Percentiles rank a stretch among this genome's conserved stretches.
These are phyloP conservation scores for Xenoacremonium recifei DNA, from an alignment of 2,329 filamentous ascomycete genomes.

Conservation along the genomic window DNA sequence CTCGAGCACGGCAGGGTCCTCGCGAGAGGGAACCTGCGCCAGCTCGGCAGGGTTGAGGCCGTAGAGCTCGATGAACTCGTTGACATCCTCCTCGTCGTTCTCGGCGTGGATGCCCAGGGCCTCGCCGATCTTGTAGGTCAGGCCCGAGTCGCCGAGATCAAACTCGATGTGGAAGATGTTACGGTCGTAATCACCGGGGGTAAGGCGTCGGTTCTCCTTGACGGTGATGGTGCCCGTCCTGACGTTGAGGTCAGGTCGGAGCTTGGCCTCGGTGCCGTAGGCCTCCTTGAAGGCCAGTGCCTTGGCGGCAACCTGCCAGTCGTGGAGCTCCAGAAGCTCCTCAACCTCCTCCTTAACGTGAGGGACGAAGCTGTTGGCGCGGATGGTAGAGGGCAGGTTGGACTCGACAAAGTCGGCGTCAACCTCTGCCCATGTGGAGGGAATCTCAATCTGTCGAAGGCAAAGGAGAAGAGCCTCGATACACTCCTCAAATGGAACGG, in stretches of 20 bases:
- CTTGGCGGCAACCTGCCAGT: slow-evolving; percentile 85
- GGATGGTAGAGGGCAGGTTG: slow-evolving; percentile 62
- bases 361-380: slow-evolving; percentile 76
- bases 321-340: slow-evolving; percentile 60
- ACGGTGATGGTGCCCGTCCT: slow-evolving; percentile 88
- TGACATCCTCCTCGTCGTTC: slow-evolving; percentile 77
- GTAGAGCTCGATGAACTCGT: slow-evolving; percentile 87
- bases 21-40: slow-evolving; percentile 87
- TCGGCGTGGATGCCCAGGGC: slow-evolving; percentile 95
- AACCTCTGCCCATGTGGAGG: slow-evolving; percentile 75
- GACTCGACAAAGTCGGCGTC: slow-evolving; percentile 51
- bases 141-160: slow-evolving; percentile 84
- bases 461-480: slow-evolving; percentile 67
- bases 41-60: slow-evolving; percentile 78
- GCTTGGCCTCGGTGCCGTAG: slow-evolving; percentile 68
- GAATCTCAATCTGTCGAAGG: slow-evolving; percentile 72
- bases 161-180: slow-evolving; percentile 99
- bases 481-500: slow-evolving; percentile 52
- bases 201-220: slow-evolving; percentile 93
- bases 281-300: slow-evolving; percentile 92
- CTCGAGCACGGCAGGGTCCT: slow-evolving; percentile 72
- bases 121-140: slow-evolving; percentile 96
- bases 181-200: slow-evolving; percentile 83
- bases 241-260: slow-evolving; percentile 82
- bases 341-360: slow-evolving; percentile 78